Percentiles rank a stretch among this genome's conserved stretches.
Evolutionary conservation across 1,284 basidiomycete genomes (phyloP).

Genomic region (Ustilago trichophora): DNA sequence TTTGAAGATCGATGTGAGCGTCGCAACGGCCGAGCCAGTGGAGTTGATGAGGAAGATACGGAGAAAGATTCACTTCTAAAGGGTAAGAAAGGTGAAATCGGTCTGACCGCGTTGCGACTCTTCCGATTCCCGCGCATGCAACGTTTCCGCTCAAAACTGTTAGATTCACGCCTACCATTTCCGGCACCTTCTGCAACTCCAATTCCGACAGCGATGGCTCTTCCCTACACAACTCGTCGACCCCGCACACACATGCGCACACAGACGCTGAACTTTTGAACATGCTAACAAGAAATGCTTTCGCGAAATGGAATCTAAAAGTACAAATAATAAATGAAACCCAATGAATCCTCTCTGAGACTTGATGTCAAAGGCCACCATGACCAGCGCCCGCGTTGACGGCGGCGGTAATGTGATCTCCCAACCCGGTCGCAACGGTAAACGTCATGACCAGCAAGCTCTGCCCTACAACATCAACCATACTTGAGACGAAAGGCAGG

Average conservation of each 20-base stretch:
- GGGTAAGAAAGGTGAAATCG: background rate
- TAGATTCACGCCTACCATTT: too few species aligned
- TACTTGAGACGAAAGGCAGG: constrained; percentile 85
- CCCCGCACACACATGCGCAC: too few species aligned
- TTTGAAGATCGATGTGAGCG: too few species aligned
- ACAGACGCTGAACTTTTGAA: too few species aligned
- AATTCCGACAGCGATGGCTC: too few species aligned
- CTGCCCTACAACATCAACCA: constrained; percentile 92
- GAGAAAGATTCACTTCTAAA: background rate
- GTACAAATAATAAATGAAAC: constrained; percentile 7
- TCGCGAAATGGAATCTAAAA: constrained; percentile 18
- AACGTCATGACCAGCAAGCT: constrained; percentile 74
- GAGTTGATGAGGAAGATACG: background rate
- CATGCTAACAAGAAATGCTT: background rate
- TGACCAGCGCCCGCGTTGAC: constrained; percentile 49
- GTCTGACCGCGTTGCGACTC: constrained; percentile 7
- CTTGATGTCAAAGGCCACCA: constrained; percentile 39
- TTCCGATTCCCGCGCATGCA: constrained; percentile 1
- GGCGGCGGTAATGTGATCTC: constrained; percentile 53
- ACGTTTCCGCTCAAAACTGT: background rate
- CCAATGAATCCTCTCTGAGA: background rate
- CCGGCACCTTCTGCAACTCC: too few species aligned
- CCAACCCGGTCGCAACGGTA: constrained; percentile 67
- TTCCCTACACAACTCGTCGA: too few species aligned
- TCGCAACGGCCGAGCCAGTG: too few species aligned